Evolutionary conservation across 345 rosid species (phyloP), one percentile per base, ranked within the genome.

Genomic region (Aquilaria malaccensis): DNA sequence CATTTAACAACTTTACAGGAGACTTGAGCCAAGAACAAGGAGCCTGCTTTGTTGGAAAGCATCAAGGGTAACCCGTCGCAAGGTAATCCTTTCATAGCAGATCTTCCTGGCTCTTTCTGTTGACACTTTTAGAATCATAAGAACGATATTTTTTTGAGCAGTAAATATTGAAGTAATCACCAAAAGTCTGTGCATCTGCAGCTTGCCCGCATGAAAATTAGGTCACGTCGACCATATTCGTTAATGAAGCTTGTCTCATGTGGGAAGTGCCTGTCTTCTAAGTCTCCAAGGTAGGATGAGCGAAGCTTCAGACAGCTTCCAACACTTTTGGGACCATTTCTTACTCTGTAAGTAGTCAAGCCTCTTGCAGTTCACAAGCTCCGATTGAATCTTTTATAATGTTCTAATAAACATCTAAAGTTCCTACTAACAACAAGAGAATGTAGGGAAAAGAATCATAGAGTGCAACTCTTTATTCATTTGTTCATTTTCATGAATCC

Each of bases 11-110:
- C 43, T 70, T 67, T 60, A 54, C 88, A 95, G 98, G 86, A 88
- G 86, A 70, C 85, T 95, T 65, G 99, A 95, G 73, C 83, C 98
- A 1, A 78, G 79, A 70, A 85, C 99, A 3, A 87, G 91, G 82
- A 88, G 83, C 78, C 73, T 91, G 78, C 78, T 91, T 51, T 86
- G 99, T 78, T 88, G 96, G 99, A 91, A 86, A 74, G 81, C 83
- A 46, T 73, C 86, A 2, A 81, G 78, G 76, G 79, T 68, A 55
- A 79, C 81, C 10, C 83, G 84, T 45, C 78, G 82, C 15, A 91
- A 87, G 97, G 99, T 95, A 85, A 69, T 68, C 30, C 43, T 57
- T 37, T 55, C 37, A 14, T 29, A 48, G 37, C 7, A 12, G 13
- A 59, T 45, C 31, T 62, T 48, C 43, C 43, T 31, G 43, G 4